Evolutionary conservation across 73 alveolate genomes (phyloP).

Genomic region (Paramecium caudatum): DNA sequence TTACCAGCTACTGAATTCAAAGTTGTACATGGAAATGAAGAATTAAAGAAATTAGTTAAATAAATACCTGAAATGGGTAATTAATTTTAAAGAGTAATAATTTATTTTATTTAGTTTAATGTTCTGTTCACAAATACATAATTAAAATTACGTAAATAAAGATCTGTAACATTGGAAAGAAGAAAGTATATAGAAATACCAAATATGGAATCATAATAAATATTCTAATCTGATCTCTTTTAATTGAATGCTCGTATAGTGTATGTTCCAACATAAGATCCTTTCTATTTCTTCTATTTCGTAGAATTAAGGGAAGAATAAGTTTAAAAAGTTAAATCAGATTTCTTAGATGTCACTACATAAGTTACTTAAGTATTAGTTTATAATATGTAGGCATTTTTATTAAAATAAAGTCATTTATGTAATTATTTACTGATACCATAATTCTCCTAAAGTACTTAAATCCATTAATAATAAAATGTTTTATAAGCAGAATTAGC

Average conservation of each 20-base stretch:
- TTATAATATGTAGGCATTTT: too few relatives aligned
- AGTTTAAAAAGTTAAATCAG: too few relatives aligned
- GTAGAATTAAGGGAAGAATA: not conserved
- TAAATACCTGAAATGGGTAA: not conserved
- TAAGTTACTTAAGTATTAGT: too few relatives aligned
- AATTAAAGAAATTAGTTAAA: not conserved
- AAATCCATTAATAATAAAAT: not conserved
- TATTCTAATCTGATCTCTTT: constrained; percentile 5
- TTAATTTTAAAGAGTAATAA: not conserved
- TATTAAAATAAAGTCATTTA: too few relatives aligned
- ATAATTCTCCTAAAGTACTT: not conserved
- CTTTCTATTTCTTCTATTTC: not conserved
- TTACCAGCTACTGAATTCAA: not conserved
- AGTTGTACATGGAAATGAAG: not conserved
- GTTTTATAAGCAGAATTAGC: not conserved
- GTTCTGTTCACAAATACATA: not conserved
- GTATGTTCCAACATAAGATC: not conserved
- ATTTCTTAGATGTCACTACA: too few relatives aligned
- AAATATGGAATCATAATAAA: not conserved
- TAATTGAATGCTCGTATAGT: not conserved
- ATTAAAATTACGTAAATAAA: not conserved
- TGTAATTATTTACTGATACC: too few relatives aligned
- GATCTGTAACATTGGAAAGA: not conserved
- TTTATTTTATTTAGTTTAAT: not conserved
- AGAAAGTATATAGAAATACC: not conserved